Evolutionary conservation across 2,329 filamentous ascomycete genomes (phyloP).

Genomic region (Dichotomopilus funicola): DNA sequence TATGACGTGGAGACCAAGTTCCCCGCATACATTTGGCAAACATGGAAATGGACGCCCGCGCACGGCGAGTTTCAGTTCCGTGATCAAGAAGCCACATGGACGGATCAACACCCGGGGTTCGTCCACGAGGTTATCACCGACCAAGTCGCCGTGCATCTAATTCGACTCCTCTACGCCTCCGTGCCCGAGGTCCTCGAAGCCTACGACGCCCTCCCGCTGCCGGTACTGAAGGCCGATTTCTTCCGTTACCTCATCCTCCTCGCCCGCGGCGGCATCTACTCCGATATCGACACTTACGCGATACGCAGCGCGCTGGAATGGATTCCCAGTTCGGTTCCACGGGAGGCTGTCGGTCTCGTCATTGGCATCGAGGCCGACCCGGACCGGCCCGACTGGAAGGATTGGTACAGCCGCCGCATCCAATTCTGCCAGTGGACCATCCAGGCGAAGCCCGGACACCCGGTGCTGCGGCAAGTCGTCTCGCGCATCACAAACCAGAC

Average conservation of each 20-base stretch:
- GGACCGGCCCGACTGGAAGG: conserved; percentile 81
- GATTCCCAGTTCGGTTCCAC: conserved; percentile 73
- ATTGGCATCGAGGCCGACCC: conserved; percentile 96
- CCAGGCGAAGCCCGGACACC: conserved; percentile 89
- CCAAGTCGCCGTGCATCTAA: conserved; percentile 69
- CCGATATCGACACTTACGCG: conserved; percentile 85
- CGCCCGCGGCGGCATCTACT: conserved; percentile 63
- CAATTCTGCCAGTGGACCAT: conserved; percentile 99
- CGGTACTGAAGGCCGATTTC: conserved; percentile 73
- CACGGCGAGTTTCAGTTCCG: conserved; percentile 75
- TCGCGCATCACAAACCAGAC: conserved; percentile 78
- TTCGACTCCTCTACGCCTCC: conserved; percentile 80
- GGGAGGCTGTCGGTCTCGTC: conserved; percentile 73
- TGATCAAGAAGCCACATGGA: conserved; percentile 83
- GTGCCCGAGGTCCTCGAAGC: conserved; percentile 73
- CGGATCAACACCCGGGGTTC: conserved; percentile 78
- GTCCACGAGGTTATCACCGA: conserved; percentile 98
- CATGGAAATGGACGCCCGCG: conserved; percentile 83
- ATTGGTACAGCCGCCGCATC: conserved; percentile 94
- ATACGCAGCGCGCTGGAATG: conserved; percentile 79
- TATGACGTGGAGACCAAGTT: conserved; percentile 87
- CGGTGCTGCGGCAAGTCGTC: conserved; percentile 81
- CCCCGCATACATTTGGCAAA: conserved; percentile 98
- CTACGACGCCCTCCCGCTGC: conserved; percentile 64
- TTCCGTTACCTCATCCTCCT: conserved; percentile 66